phyloP scores from a whole-genome alignment of 768 basidiomycete genomes.

The Hygrocybe punicea region DNA sequence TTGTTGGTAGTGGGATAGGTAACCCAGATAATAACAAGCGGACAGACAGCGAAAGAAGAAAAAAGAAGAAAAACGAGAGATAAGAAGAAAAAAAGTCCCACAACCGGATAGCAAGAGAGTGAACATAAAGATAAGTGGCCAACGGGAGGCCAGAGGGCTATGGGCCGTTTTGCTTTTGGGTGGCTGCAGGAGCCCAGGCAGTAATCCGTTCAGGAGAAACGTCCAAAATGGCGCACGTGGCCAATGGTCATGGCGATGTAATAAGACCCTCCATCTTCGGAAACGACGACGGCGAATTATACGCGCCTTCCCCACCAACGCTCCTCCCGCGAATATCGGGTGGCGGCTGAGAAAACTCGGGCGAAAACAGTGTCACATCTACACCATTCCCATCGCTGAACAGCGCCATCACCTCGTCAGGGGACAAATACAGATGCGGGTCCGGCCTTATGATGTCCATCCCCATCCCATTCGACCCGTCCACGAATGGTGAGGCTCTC shows the following conservation, averaged over 20 bases:
- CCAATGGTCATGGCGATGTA: neutral
- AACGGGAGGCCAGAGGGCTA: neutral
- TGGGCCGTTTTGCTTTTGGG: neutral
- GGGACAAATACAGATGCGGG: conserved; percentile 52
- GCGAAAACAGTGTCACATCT: conserved; percentile 32
- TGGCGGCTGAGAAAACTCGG: conserved; percentile 3
- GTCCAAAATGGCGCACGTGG: neutral
- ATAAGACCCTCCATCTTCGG: neutral
- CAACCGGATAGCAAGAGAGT: too few relatives aligned
- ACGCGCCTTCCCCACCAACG: neutral
- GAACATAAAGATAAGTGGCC: too few relatives aligned
- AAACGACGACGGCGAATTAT: neutral
- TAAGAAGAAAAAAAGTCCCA: too few relatives aligned
- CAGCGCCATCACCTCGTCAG: conserved; percentile 59
- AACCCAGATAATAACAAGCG: too few relatives aligned
- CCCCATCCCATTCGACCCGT: conserved; percentile 29
- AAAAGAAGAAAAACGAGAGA: too few relatives aligned
- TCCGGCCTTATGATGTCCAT: conserved; percentile 51
- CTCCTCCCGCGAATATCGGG: neutral
- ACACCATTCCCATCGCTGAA: conserved; percentile 43
- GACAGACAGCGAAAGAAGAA: too few relatives aligned
- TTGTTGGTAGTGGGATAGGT: too few relatives aligned
- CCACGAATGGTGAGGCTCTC: conserved; percentile 30
- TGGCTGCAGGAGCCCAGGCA: neutral
- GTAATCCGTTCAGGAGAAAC: neutral